Evolutionary conservation across 2,329 filamentous ascomycete genomes (phyloP), one percentile per base, ranked within the genome.

Genomic region (Teratosphaeria zuluensis): DNA sequence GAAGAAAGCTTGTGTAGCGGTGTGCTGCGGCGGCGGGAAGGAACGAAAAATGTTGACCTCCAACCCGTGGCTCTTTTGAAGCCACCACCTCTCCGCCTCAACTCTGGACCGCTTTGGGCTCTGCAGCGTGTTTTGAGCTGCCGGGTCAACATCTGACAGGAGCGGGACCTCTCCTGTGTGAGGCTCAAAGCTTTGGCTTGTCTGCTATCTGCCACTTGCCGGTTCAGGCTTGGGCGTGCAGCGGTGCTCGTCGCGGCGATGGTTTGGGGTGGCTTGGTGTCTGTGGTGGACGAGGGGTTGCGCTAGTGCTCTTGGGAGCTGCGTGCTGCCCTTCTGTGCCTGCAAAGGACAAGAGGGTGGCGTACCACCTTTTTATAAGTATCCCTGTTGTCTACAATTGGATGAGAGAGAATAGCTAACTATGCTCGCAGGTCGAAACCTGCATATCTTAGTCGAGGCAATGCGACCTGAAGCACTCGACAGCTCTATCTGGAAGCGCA

Each of bases 111-210:
- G 54, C 54, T 42, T 21, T n/a, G 46, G 28, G 51, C n/a, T 31
- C 48, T 51, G 59, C 56, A 57, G 51, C 52, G 48, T 35, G 51
- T 51, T 38, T 31, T 16, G 32, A 21, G 14, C 12, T n/a, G 38
- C 48, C 32, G 53, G 58, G 54, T 51, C 24, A 53, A 38, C 58
- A 56, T 33, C 16, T 51, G 56, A 33, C 57, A 60, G 71, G 68
- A 66, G 75, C 76, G 81, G 90, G 89, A 90, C 89, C 88, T 90
- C 90, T 90, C 88, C 84, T 73, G 86, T 83, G 88, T 91, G 90
- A 88, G 88, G 79, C 86, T 95, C 90, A 95, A 90, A 91, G 90
- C 80, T 85, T 90, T 79, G 89, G 82, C 90, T 92, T 92, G 89
- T 92, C 89, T 78, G 81, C 65, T 78, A 7, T 69, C 70, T 71